A percentile compares a stretch with the other conserved stretches of the same genome.
Evolutionary conservation across 106 monocot species (phyloP).

Genomic region (Acorus calamus): DNA sequence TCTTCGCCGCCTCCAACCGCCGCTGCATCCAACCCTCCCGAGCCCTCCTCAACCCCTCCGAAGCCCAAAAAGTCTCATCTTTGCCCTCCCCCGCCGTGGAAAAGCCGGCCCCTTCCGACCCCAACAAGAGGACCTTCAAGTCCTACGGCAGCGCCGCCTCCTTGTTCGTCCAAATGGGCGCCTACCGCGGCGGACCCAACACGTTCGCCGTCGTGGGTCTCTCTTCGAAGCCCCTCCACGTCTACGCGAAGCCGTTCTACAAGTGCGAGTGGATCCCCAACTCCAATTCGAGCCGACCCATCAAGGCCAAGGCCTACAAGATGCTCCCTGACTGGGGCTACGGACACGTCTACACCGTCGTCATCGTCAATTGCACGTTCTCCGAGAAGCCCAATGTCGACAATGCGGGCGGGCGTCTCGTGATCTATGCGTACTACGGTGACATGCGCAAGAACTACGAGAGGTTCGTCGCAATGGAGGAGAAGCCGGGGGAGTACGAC

Average conservation of each 20-base stretch:
- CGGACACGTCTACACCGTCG: slow-evolving; percentile 87
- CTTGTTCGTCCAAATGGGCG: slow-evolving; percentile 85
- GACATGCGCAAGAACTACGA: slow-evolving; percentile 37
- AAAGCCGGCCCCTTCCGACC: slow-evolving; percentile 17
- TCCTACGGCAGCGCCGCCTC: slow-evolving; percentile 78
- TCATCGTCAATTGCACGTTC: slow-evolving; percentile 96
- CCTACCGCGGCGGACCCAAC: slow-evolving; percentile 73
- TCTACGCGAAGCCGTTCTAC: slow-evolving; percentile 83
- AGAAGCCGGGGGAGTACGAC: slow-evolving; percentile 51
- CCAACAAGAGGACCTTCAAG: slow-evolving; percentile 61
- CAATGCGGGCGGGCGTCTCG: slow-evolving; percentile 67
- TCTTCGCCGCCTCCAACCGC: slow-evolving; percentile 9
- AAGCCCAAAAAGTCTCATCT: neutral
- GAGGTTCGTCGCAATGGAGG: slow-evolving; percentile 59
- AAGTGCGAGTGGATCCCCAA: slow-evolving; percentile 82
- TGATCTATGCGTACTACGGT: slow-evolving; percentile 74
- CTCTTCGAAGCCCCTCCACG: slow-evolving; percentile 87
- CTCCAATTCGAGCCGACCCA: slow-evolving; percentile 12
- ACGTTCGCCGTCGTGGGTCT: slow-evolving; percentile 77
- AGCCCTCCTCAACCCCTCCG: neutral
- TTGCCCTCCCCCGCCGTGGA: neutral
- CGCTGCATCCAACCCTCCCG: slow-evolving; percentile 7
- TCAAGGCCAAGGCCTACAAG: slow-evolving; percentile 53
- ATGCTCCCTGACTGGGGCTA: slow-evolving; percentile 95
- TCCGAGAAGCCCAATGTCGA: slow-evolving; percentile 49